These are phyloP conservation scores for Pleurotus ostreatus DNA, from an alignment of 768 basidiomycete genomes.

Conservation along the genomic window DNA sequence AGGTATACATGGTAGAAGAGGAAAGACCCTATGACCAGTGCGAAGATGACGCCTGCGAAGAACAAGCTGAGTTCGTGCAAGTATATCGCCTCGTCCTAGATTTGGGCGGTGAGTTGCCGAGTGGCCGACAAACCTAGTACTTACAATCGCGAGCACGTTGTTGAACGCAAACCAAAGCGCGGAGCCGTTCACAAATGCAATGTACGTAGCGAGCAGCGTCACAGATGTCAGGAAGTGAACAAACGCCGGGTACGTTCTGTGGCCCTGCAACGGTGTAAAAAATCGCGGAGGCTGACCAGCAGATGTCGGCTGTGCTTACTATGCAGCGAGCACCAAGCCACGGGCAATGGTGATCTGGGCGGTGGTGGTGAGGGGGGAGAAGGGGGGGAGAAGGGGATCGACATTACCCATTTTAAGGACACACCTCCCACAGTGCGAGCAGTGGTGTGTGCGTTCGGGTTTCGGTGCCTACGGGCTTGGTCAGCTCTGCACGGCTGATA, in stretches of 20 bases:
- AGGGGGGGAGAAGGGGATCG: constrained; percentile 8
- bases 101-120: neutral
- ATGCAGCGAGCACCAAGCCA: constrained; percentile 80
- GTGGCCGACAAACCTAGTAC: constrained; percentile 17
- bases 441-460: constrained; percentile 80
- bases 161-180: constrained; percentile 65
- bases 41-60: constrained; percentile 54
- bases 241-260: constrained; percentile 82
- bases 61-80: constrained; percentile 67
- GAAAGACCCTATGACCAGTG: constrained; percentile 72
- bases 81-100: constrained; percentile 60
- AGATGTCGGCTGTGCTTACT: constrained; percentile 28
- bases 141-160: constrained; percentile 59
- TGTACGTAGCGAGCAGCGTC: constrained; percentile 59
- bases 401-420: constrained; percentile 80
- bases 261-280: constrained; percentile 45
- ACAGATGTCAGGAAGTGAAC: constrained; percentile 70
- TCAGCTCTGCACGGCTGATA: neutral
- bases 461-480: constrained; percentile 48
- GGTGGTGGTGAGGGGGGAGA: constrained; percentile 4
- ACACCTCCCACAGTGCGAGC: constrained; percentile 68
- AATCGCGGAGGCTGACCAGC: no score
- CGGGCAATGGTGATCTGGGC: constrained; percentile 79
- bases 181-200: constrained; percentile 45
- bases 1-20: constrained; percentile 74